Evolutionary conservation across 495 filamentous ascomycete species (phyloP).

Genomic region (Trichoderma parareesei): DNA sequence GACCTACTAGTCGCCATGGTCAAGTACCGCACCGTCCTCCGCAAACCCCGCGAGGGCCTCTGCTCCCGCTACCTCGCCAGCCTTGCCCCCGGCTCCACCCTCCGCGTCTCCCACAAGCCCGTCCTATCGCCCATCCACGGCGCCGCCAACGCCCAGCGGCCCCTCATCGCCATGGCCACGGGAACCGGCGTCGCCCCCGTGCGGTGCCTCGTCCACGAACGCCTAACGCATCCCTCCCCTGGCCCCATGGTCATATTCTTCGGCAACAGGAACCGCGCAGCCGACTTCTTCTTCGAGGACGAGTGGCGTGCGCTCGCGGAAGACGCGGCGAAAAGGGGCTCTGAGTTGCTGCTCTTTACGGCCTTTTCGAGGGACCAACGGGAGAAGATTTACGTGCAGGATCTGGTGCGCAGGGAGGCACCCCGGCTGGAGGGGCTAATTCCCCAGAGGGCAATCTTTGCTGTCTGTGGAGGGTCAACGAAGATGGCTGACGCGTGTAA

Average conservation of each 20-base stretch:
- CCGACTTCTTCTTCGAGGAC: conserved; percentile 71
- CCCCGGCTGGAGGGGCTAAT: conserved; percentile 51
- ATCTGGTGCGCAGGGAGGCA: conserved; percentile 59
- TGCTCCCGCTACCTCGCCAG: conserved; percentile 78
- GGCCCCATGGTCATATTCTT: conserved; percentile 55
- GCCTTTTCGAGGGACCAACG: conserved; percentile 68
- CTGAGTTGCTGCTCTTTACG: conserved; percentile 48
- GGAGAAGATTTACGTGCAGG: conserved; percentile 84
- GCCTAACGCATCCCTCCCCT: conserved; percentile 26
- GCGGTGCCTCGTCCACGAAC: conserved; percentile 68
- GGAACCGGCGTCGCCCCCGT: conserved; percentile 91
- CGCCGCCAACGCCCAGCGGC: conserved; percentile 21
- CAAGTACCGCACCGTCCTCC: conserved; percentile 82
- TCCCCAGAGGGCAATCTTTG: conserved; percentile 29
- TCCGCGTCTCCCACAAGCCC: conserved; percentile 47
- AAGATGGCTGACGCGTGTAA: conserved; percentile 86
- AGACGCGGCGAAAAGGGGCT: conserved; percentile 2
- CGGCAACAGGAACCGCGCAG: conserved; percentile 61
- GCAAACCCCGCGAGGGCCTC: conserved; percentile 75
- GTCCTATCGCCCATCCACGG: conserved; percentile 15
- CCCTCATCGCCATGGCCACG: conserved; percentile 74
- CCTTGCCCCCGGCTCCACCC: conserved; percentile 46
- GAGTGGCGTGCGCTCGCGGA: conserved; percentile 54
- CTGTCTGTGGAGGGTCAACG: conserved; percentile 76
- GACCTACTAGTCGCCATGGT: conserved; percentile 86